Evolutionary conservation across 1,139 yeast species (phyloP), one percentile per base, ranked within the genome.

Genomic region (Geotrichum candidum): DNA sequence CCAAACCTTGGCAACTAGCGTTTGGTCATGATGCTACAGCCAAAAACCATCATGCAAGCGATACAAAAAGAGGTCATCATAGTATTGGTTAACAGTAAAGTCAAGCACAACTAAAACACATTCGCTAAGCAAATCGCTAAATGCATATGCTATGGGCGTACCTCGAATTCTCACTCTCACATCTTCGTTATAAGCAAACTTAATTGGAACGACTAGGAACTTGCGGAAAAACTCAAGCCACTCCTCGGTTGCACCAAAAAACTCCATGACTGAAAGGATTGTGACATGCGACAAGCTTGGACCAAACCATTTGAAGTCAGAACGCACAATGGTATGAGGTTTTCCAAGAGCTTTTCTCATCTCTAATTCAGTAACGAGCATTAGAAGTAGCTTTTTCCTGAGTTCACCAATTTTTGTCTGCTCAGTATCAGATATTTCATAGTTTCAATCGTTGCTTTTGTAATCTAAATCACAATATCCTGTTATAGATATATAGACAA

Each of bases 271-370:
- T 1, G 66, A 51, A 45, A 59, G 33, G 22, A 65, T 59, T 6
- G 68, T 45, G 13, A 53, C 60, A 29, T 61, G 65, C 9, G 66
- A 53, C 41, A 66, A 35, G 3, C 65, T 61, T 23, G 67, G 67
- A 4, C 67, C 68, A 60, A 65, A 66, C 66, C 66, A 64, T 15
- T 61, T 54, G 56, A 61, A 66, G 54, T 66, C 68, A 15, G 67
- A 64, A 9, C 67, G 58, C 31, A 65, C 51, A n/a, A 60, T 65
- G 13, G 66, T 60, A 52, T 65, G 66, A 11, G 59, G 64, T 3
- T 61, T 57, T 11, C 57, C 51, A 6, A 65, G 18, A 7, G 56
- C 54, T 11, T 62, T 57, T 51, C 63, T 57, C 15, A 66, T 56
- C 13, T 57, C 48, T 1, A 58, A 18, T 48, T 66, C 68, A 1